Percentiles rank a stretch among this genome's conserved stretches.
Evolutionary conservation across 176 grass and related monocot genomes (phyloP).

Genomic region (Triticum urartu): DNA sequence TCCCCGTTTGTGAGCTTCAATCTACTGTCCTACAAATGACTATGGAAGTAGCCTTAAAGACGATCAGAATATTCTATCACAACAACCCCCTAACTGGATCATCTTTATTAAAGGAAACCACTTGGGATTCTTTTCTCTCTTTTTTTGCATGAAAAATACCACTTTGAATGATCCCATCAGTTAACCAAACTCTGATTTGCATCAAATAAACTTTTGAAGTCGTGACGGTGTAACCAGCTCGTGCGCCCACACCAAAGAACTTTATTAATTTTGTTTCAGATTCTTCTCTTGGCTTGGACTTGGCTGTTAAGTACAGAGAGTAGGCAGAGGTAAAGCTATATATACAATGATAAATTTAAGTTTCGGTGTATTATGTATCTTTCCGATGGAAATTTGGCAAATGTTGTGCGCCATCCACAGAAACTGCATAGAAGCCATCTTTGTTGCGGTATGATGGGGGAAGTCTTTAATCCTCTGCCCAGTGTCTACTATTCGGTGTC

Average conservation of each 20-base stretch:
- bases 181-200: neutral
- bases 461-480: neutral
- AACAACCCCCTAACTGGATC: neutral
- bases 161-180: neutral
- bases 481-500: neutral
- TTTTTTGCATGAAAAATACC: neutral
- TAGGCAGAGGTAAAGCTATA: too few species aligned
- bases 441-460: neutral
- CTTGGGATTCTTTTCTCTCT: too few species aligned
- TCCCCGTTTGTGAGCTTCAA: neutral
- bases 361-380: neutral
- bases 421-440: neutral
- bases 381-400: neutral
- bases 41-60: neutral
- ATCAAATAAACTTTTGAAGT: neutral
- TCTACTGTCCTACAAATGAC: neutral
- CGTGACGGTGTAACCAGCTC: neutral
- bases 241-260: neutral
- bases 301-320: neutral
- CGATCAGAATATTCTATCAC: too few species aligned
- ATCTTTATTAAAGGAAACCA: neutral
- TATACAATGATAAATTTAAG: too few species aligned
- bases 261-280: neutral
- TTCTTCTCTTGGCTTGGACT: neutral
- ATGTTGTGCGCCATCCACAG: neutral